These are phyloP conservation scores for Codiaeum variegatum DNA, from an alignment of 441 rosid species.

Conservation along the genomic window DNA sequence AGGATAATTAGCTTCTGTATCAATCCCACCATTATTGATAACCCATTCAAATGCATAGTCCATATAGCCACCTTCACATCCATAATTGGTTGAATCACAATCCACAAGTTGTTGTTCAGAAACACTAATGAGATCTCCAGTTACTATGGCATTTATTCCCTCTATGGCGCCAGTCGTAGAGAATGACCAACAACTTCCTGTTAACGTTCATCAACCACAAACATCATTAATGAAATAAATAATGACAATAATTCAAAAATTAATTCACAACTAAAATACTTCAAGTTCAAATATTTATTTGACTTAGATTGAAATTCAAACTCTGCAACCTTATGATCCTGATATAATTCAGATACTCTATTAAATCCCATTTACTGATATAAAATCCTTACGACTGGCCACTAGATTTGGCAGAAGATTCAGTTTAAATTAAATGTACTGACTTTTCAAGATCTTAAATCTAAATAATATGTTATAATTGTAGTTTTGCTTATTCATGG, in stretches of 20 bases:
- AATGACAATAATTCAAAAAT: neutral
- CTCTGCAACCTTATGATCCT: no score
- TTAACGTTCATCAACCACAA: neutral
- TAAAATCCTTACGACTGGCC: no score
- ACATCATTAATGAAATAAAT: neutral
- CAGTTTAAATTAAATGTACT: no score
- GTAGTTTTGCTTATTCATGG: no score
- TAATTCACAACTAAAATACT: no score
- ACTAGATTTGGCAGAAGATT: no score
- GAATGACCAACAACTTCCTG: slow-evolving; percentile 81
- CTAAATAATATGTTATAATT: no score
- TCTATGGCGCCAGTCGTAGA: slow-evolving; percentile 67
- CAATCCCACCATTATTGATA: slow-evolving; percentile 56
- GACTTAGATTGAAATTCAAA: no score
- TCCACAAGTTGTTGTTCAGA: slow-evolving; percentile 68
- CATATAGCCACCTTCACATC: slow-evolving; percentile 72
- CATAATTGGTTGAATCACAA: slow-evolving; percentile 55
- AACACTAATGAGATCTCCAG: slow-evolving; percentile 51
- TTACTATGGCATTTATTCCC: slow-evolving; percentile 55
- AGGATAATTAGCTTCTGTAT: slow-evolving; percentile 49
- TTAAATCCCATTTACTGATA: no score
- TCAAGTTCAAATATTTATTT: no score
- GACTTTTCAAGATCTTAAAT: no score
- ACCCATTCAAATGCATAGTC: slow-evolving; percentile 78
- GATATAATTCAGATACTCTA: no score